Evolutionary conservation across 2,329 filamentous ascomycete genomes (phyloP), one percentile per base, ranked within the genome.

Genomic region (Emericellopsis cladophorae): DNA sequence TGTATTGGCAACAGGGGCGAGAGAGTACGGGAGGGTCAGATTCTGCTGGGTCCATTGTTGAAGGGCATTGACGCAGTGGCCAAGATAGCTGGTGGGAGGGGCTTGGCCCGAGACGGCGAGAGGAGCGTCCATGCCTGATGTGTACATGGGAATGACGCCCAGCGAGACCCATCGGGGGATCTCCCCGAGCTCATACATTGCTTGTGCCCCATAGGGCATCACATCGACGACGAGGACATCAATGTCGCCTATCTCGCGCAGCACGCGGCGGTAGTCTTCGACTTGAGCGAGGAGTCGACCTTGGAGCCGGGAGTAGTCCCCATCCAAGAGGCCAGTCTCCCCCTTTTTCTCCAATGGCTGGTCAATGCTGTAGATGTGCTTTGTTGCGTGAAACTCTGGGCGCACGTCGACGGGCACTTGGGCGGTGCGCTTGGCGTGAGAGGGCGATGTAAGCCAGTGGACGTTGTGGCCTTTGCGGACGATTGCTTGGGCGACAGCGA

Each of bases 71-170:
- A 46, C 44, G 14, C 57, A 18, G 38, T 52, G 36, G 1, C 51
- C 51, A 2, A 54, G 16, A 32, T 43, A 45, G 4, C 54, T 54
- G 0, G 46, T 46, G 5, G 59, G 51, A 10, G 58, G 61, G 24
- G 47, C 45, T 2, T 48, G 42, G 2, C 60, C 60, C 4, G 58
- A 60, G 7, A 53, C 54, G 2, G 55, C 51, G 5, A 56, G 47
- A 3, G 57, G 57, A 7, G 56, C 54, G 6, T 45, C 43, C 44
- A 49, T 46, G 16, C 43, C 42, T 11, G 57, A 59, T 35, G 53
- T 53, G 37, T 64, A 61, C 26, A 64, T 52, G 2, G 61, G 61
- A 29, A 62, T 60, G 3, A 64, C 59, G 4, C 61, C 61, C 9
- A 64, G 46, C 1, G 60, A 64, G 4, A 59, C 61, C 42, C 61